Evolutionary conservation across 2,329 filamentous ascomycete species (phyloP), one percentile per base, ranked within the genome.

Genomic region (Fusarium sp.): DNA sequence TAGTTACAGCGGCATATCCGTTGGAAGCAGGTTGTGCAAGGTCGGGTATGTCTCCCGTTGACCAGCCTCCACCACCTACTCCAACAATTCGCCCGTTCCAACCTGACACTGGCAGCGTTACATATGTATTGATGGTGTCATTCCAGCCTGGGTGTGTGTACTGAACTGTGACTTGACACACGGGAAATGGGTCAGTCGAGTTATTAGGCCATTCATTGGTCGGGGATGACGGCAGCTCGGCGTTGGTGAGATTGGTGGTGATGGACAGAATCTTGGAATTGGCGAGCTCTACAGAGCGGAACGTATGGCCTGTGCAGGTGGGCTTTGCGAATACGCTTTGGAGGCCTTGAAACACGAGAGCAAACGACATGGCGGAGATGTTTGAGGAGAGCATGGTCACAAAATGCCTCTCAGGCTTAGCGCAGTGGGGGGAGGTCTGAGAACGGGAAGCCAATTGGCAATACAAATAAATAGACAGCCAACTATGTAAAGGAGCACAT

Each of bases 1-100:
- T 75, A 0, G 73, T 70, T 2, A 46, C 60, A 10, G 65, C 61
- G 3, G 59, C 58, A 48, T 66, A 69, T 5, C 73, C 71, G 2
- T 60, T 45, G 0, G 39, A 58, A 5, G 58, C 59, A 12, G 70
- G 66, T 3, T 51, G 42, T 15, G 58, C 46, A 37, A 64, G 48
- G 6, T 60, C 29, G 1, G 16, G 10, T 2, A 63, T 6, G 15
- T 45, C 38, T 4, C 73, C 73, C 1, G 73, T 61, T 6, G 48
- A 62, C 60, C 58, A 75, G 0, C 73, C 73, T 10, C 73, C 71
- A 0, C 73, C 73, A 1, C 73, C 73, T 0, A 67, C 51, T 8
- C 62, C 70, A 1, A 75, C 56, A 9, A 76, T 69, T 21, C 71
- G 45, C 9, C 37, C 41, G 7, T 76, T 75, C 73, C 73, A 76